Evolutionary conservation across 371 early-diverging fungal species (phyloP).

Genomic region (Zychaea mexicana): DNA sequence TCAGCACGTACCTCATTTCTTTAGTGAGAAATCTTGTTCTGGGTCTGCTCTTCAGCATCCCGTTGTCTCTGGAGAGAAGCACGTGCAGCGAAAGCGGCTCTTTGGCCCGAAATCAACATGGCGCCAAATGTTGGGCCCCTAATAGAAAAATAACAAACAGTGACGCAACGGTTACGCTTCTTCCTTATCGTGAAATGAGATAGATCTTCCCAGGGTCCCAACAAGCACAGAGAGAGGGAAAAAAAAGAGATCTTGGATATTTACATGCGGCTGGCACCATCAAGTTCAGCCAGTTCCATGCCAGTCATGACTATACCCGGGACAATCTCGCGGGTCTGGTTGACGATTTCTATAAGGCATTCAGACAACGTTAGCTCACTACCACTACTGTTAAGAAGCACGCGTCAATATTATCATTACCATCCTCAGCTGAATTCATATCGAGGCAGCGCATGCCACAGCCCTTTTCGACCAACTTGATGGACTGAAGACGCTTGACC

Average conservation of each 20-base stretch:
- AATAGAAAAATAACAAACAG: background rate
- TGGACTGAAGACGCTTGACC: conserved; percentile 70
- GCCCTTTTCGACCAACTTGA: conserved; percentile 59
- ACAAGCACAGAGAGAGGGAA: background rate
- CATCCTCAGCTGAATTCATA: conserved; percentile 76
- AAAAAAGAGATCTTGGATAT: conserved; percentile 9
- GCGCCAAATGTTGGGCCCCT: conserved; percentile 73
- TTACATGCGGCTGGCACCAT: conserved; percentile 60
- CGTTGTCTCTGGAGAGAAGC: conserved; percentile 41
- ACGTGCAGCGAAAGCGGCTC: conserved; percentile 66
- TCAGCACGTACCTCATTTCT: conserved; percentile 19
- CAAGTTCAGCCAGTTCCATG: conserved; percentile 72
- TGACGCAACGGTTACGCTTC: too few relatives aligned
- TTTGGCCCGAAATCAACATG: conserved; percentile 74
- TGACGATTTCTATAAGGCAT: conserved; percentile 48
- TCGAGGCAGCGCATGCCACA: conserved; percentile 73
- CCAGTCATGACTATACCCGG: conserved; percentile 76
- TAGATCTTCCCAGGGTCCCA: too few relatives aligned
- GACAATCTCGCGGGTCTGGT: conserved; percentile 70
- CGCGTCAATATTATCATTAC: conserved; percentile 1
- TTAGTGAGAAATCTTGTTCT: conserved; percentile 22
- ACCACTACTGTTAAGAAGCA: background rate
- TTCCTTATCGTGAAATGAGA: too few relatives aligned
- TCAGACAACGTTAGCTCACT: too few relatives aligned
- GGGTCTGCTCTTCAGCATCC: conserved; percentile 15